A percentile compares a stretch with the other conserved stretches of the same genome.
phyloP scores from a whole-genome alignment of 129 eudicot genomes.

The Kitagawia praeruptora region DNA sequence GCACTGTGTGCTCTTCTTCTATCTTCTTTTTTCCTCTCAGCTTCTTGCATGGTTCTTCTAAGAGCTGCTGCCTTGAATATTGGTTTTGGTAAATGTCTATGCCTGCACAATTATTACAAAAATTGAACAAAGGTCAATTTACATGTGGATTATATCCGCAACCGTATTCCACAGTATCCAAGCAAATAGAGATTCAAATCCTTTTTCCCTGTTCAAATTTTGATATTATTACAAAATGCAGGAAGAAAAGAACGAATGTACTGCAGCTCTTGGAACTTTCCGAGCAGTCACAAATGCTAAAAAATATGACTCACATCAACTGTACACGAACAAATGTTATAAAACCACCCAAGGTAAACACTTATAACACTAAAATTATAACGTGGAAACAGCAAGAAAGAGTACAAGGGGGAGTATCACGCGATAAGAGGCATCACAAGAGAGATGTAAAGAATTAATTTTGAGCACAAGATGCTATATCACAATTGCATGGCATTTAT shows the following conservation, averaged over 20 bases:
- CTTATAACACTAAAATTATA: no score
- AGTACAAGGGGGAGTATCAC: not conserved
- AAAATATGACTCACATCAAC: no score
- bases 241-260: no score
- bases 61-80: slow-evolving; percentile 65
- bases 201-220: no score
- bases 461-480: not conserved
- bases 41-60: slow-evolving; percentile 55
- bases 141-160: not conserved
- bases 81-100: slow-evolving; percentile 81
- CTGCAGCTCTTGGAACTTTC: no score
- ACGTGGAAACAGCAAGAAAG: not conserved
- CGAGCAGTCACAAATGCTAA: no score
- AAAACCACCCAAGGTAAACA: no score
- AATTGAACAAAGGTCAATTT: not conserved
- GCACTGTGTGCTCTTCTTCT: slow-evolving; percentile 88
- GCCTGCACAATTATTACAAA: slow-evolving; percentile 42
- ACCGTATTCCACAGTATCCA: no score
- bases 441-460: not conserved
- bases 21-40: slow-evolving; percentile 66
- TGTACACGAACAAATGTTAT: no score
- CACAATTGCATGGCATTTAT: not conserved
- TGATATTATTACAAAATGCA: no score
- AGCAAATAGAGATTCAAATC: no score
- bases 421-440: not conserved